A percentile compares a stretch with the other conserved stretches of the same genome.
phyloP scores from a whole-genome alignment of 257 asterid species.

The Eustoma russellianum region DNA sequence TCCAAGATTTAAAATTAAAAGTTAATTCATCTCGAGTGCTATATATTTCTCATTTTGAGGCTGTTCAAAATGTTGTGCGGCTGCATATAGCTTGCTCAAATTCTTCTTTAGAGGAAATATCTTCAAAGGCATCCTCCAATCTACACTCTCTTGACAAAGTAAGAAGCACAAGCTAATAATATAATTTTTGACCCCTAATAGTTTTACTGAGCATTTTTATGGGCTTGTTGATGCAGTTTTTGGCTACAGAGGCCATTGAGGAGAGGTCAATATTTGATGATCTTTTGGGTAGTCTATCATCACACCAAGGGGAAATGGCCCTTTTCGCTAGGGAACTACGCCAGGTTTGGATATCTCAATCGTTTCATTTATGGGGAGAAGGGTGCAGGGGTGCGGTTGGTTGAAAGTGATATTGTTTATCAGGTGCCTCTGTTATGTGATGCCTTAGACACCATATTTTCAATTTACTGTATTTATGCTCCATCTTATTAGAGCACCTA shows the following conservation, averaged over 20 bases:
- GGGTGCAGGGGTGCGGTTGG: no score
- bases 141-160: constrained; percentile 51
- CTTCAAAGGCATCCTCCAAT: constrained; percentile 42
- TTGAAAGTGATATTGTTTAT: no score
- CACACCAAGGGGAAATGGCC: constrained; percentile 63
- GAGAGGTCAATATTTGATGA: constrained; percentile 47
- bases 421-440: no score
- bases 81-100: constrained; percentile 57
- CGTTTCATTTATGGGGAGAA: background rate
- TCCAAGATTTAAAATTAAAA: constrained; percentile 49
- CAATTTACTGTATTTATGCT: background rate
- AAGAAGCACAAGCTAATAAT: constrained; percentile 8
- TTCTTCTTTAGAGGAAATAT: constrained; percentile 62
- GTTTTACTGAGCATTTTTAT: constrained; percentile 7
- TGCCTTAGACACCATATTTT: background rate
- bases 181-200: no score
- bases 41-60: constrained; percentile 71
- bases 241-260: constrained; percentile 47
- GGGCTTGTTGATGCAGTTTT: constrained; percentile 29
- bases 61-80: constrained; percentile 60
- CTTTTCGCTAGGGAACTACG: constrained; percentile 67
- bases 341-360: constrained; percentile 37
- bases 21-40: constrained; percentile 42
- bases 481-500: background rate
- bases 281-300: constrained; percentile 48